Conservation (phyloP, 2,329 filamentous ascomycete genomes). For the Septoria petroselini region DNA sequence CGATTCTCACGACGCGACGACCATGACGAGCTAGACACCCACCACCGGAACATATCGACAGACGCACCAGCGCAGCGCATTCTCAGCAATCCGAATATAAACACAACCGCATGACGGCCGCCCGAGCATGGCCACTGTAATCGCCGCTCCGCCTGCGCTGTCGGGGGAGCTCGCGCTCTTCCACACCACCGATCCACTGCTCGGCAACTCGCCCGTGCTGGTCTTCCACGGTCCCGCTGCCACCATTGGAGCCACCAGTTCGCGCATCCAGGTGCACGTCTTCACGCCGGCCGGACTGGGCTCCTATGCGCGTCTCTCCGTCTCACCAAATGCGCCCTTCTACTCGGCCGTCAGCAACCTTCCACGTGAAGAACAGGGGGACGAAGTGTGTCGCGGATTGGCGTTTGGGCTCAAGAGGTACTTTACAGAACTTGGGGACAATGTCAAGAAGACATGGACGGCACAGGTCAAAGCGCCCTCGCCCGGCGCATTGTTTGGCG, state of each 20-base stretch:
- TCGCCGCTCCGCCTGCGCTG: slow-evolving; percentile 69
- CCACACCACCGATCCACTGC: slow-evolving; percentile 79
- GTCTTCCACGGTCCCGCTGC: slow-evolving; percentile 77
- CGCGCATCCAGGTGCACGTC: slow-evolving; percentile 90
- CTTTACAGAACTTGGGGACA: slow-evolving; percentile 78
- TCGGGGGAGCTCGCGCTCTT: slow-evolving; percentile 83
- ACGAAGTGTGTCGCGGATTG: slow-evolving; percentile 85
- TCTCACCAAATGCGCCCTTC: slow-evolving; percentile 87
- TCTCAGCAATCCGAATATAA: not conserved
- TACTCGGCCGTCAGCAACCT: slow-evolving; percentile 88
- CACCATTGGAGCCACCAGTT: slow-evolving; percentile 86
- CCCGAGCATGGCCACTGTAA: slow-evolving; percentile 71
- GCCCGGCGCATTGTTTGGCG: slow-evolving; percentile 71
- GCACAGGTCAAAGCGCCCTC: slow-evolving; percentile 52
- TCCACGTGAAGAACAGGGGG: slow-evolving; percentile 89
- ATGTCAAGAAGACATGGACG: slow-evolving; percentile 69
- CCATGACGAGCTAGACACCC: slow-evolving; percentile 7
- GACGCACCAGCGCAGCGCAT: not conserved
- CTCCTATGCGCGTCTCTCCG: slow-evolving; percentile 84
- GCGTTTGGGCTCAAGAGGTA: slow-evolving; percentile 94
- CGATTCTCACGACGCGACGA: slow-evolving; percentile 18
- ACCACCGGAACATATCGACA: slow-evolving; percentile 10
- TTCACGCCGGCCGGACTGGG: slow-evolving; percentile 85
- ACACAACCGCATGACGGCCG: slow-evolving; percentile 3
- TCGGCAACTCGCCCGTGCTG: slow-evolving; percentile 76